phyloP scores from a whole-genome alignment of 108 stramenopile genomes.

The Nitzschia palea region DNA sequence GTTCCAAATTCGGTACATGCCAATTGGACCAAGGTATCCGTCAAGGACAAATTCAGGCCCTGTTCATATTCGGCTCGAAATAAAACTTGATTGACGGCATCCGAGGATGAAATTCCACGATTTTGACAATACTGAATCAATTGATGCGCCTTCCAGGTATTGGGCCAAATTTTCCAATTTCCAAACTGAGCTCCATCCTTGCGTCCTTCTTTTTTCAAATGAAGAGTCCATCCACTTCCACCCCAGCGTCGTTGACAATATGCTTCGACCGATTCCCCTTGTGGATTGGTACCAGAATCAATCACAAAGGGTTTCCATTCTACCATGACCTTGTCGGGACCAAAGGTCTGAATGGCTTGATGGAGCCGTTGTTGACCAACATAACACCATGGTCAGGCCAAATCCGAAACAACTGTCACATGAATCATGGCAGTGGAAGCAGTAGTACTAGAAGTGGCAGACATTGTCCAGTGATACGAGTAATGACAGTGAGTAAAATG shows the following conservation, averaged over 20 bases:
- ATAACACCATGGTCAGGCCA: slow-evolving; percentile 85
- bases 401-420: slow-evolving; percentile 62
- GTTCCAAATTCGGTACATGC: slow-evolving; percentile 35
- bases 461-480: no score
- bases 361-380: slow-evolving; percentile 70
- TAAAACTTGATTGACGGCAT: slow-evolving; percentile 48
- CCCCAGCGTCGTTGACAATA: slow-evolving; percentile 79
- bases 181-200: slow-evolving; percentile 67
- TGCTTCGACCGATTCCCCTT: slow-evolving; percentile 68
- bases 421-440: no score
- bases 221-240: slow-evolving; percentile 60
- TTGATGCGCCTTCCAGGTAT: slow-evolving; percentile 72
- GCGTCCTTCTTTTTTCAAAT: slow-evolving; percentile 53
- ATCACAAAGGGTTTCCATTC: slow-evolving; percentile 83
- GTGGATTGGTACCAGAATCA: slow-evolving; percentile 55
- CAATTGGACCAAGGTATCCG: slow-evolving; percentile 40
- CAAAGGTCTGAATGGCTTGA: slow-evolving; percentile 50
- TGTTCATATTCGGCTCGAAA: slow-evolving; percentile 72
- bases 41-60: slow-evolving; percentile 61
- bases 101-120: slow-evolving; percentile 47
- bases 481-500: no score
- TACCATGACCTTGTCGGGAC: slow-evolving; percentile 13
- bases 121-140: slow-evolving; percentile 55
- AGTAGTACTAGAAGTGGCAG: not conserved
- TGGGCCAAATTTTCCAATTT: slow-evolving; percentile 79